These are phyloP conservation scores for Verticillium nonalfalfae DNA, from an alignment of 2,329 filamentous ascomycete genomes.

Conservation along the genomic window DNA sequence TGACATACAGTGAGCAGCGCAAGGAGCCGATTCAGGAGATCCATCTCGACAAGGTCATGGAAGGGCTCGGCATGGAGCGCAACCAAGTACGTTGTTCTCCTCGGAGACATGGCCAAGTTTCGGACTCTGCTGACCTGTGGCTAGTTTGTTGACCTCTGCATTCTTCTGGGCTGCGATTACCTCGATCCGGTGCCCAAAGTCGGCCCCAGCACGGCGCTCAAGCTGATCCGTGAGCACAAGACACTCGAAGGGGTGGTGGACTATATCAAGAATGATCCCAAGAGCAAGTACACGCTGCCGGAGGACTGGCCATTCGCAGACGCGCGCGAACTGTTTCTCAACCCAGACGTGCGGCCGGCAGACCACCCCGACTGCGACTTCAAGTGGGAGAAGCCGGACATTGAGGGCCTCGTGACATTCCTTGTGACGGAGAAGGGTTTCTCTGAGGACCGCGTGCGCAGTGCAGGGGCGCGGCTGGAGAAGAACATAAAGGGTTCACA, in stretches of 20 bases:
- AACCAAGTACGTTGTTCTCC: conserved; percentile 55
- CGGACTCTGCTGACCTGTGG: neutral
- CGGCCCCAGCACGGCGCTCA: conserved; percentile 84
- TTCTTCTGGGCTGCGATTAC: conserved; percentile 95
- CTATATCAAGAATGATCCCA: conserved; percentile 66
- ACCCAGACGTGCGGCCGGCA: conserved; percentile 80
- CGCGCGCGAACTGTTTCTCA: conserved; percentile 84
- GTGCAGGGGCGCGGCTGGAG: conserved; percentile 68
- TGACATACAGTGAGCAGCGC: conserved; percentile 94
- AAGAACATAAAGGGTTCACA: conserved; percentile 91
- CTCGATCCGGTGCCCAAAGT: conserved; percentile 94
- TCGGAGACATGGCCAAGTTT: too few relatives aligned
- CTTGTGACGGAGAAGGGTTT: conserved; percentile 94
- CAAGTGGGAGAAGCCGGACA: conserved; percentile 93
- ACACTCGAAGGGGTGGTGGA: conserved; percentile 83
- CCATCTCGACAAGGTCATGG: conserved; percentile 76
- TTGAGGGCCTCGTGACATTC: conserved; percentile 84
- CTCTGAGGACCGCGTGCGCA: conserved; percentile 86
- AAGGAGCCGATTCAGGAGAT: conserved; percentile 99
- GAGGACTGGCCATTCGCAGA: conserved; percentile 97
- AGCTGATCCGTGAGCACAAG: conserved; percentile 88
- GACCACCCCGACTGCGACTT: conserved; percentile 88
- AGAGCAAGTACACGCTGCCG: conserved; percentile 76
- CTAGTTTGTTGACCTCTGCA: conserved; percentile 95
- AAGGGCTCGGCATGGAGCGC: conserved; percentile 81